A percentile compares a stretch with the other conserved stretches of the same genome.
These are phyloP conservation scores for Ceratopteris richardii DNA, from an alignment of 75 land plant genomes.

Conservation along the genomic window DNA sequence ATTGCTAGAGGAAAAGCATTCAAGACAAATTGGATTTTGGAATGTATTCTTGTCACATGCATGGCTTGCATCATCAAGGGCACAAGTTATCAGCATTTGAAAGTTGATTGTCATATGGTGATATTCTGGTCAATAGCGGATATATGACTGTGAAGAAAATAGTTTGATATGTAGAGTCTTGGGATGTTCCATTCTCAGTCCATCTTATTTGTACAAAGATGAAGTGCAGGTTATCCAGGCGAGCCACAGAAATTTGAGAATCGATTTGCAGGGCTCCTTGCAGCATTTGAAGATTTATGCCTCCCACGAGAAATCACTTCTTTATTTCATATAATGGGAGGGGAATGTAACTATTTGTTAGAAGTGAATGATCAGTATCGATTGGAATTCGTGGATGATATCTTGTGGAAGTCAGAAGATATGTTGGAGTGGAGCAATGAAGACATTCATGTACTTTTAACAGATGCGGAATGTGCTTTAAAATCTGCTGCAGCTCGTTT, in stretches of 20 bases:
- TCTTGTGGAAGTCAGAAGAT: slow-evolving; percentile 31
- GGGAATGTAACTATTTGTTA: slow-evolving; percentile 44
- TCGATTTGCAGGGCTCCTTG: slow-evolving; percentile 36
- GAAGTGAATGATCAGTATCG: slow-evolving; percentile 23
- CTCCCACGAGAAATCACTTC: slow-evolving; percentile 20
- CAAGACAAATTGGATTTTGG: too few species aligned
- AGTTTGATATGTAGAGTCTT: too few species aligned
- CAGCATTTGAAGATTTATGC: slow-evolving; percentile 27
- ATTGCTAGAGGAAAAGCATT: too few species aligned
- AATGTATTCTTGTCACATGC: too few species aligned
- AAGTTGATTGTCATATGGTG: too few species aligned
- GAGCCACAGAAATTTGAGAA: slow-evolving; percentile 24
- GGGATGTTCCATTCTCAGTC: background rate
- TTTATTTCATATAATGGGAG: slow-evolving; percentile 43
- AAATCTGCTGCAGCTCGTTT: slow-evolving; percentile 35
- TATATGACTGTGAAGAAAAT: too few species aligned
- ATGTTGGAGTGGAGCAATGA: slow-evolving; percentile 25
- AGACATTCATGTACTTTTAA: slow-evolving; percentile 22
- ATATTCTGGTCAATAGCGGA: too few species aligned
- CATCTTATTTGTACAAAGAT: too few species aligned
- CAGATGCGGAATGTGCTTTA: slow-evolving; percentile 32
- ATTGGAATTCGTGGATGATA: slow-evolving; percentile 36
- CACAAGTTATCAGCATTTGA: too few species aligned
- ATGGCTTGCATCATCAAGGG: too few species aligned
- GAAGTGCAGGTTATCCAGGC: slow-evolving; percentile 37